Conservation (phyloP, 2,329 filamentous ascomycete genomes). For the Phialocephala subalpina region DNA sequence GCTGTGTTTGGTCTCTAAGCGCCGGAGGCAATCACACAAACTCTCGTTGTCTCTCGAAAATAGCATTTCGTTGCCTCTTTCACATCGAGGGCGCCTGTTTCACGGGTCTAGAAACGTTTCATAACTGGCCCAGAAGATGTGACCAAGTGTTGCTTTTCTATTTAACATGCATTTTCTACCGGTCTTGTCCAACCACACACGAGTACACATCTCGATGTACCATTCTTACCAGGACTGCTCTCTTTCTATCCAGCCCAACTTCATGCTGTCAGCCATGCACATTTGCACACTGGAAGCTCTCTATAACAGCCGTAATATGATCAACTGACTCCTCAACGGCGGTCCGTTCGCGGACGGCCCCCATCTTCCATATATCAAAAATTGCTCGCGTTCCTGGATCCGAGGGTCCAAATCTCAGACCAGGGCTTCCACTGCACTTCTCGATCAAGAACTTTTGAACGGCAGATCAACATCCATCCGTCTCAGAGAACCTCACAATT, state of each 20-base stretch:
- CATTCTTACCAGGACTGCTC: neutral
- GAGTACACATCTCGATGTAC: neutral
- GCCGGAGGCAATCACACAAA: conserved; percentile 22
- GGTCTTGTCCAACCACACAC: conserved; percentile 18
- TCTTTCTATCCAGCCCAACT: neutral
- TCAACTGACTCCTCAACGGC: conserved; percentile 10
- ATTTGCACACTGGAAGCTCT: neutral
- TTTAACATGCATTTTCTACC: conserved; percentile 27
- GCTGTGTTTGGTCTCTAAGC: conserved; percentile 24
- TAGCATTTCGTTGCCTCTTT: neutral
- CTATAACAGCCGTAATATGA: conserved; percentile 5
- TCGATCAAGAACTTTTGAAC: neutral
- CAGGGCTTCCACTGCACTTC: neutral
- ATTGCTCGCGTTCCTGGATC: neutral
- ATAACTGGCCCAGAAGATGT: conserved; percentile 31
- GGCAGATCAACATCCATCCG: conserved; percentile 14
- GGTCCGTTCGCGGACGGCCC: conserved; percentile 17
- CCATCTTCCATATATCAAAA: neutral
- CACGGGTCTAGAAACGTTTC: conserved; percentile 35
- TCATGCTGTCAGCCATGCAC: conserved; percentile 3
- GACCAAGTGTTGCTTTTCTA: conserved; percentile 34
- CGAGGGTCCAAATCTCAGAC: neutral
- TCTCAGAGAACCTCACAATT: conserved; percentile 9
- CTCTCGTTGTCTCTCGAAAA: neutral
- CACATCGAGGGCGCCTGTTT: conserved; percentile 36